Base-by-base conservation (phyloP, 139 green algal genomes). In the Dunaliella sp. region DNA sequence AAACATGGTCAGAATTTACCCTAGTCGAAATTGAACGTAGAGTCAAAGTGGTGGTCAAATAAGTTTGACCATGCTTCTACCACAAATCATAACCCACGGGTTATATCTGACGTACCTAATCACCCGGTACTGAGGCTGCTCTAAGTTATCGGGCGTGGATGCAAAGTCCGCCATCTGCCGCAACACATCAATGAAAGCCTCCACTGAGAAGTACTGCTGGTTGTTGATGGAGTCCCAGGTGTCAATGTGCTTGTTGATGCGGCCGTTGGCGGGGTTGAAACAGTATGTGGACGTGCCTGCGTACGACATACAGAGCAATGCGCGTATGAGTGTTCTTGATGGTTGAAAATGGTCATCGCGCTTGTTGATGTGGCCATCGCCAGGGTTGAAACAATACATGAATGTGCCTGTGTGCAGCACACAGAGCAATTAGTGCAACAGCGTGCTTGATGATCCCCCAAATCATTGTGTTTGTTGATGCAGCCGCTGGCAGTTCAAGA, bases 221-320 rank as follows among this genome's bases (percentile, higher is more conserved):
- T 92, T 91, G 30, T 34, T 7, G 26, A 93, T 89, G 48, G 83
- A 89, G 86, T 94, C 91, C 90, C 91, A 94, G 0, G 80, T 92
- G 86, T 94, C 91, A 34, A 94, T 88, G 77, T 94, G 91, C 24
- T 81, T 83, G 83, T 83, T 88, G 83, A 94, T 92, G 73, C 87
- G 88, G 26, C 88, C 86, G 32, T 65, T 91, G 38, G 36, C 80
- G 0, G 91, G 91, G 77, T 92, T 91, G 83, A 92, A 94, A 12
- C 89, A 88, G 38, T 94, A 94, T 0, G 73, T 86, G 31, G 87
- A 91, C 0, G 90, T 91, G 80, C 90, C 90, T 92, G 80, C 21
- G 57, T 73, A n/a, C n/a, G n/a, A n/a, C n/a, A n/a, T n/a, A n/a
- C n/a, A n/a, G n/a, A n/a, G n/a, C n/a, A n/a, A n/a, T n/a, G n/a